Evolutionary conservation across 2,329 filamentous ascomycete species (phyloP).

Genomic region (Xylariaceae sp.): DNA sequence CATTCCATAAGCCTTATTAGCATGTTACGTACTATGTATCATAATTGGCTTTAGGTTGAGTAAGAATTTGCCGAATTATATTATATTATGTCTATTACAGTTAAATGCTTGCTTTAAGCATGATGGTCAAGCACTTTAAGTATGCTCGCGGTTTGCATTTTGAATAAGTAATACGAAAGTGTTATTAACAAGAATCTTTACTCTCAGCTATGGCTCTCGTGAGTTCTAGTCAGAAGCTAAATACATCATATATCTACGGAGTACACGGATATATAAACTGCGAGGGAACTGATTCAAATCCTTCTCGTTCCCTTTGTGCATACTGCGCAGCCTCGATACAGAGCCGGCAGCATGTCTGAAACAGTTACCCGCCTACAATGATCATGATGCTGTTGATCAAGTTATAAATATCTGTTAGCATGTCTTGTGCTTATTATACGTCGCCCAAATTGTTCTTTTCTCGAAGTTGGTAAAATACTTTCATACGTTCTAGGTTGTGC

Average conservation of each 20-base stretch:
- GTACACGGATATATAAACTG: too few species aligned
- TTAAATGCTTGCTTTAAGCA: not conserved
- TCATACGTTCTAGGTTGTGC: not conserved
- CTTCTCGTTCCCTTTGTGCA: too few species aligned
- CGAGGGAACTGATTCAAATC: too few species aligned
- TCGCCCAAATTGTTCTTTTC: not conserved
- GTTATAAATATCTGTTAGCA: constrained; percentile 22
- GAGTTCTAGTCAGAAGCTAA: too few species aligned
- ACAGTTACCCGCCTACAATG: constrained; percentile 11
- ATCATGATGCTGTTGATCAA: constrained; percentile 16
- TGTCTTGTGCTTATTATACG: too few species aligned
- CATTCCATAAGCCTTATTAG: constrained; percentile 1
- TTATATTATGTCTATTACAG: not conserved
- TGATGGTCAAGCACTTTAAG: too few species aligned
- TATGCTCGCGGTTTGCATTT: too few species aligned
- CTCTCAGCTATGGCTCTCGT: too few species aligned
- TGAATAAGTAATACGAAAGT: too few species aligned
- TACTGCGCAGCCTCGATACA: constrained; percentile 1
- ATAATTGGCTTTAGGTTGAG: not conserved
- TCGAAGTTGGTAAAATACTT: not conserved
- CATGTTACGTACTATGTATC: too few species aligned
- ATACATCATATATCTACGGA: too few species aligned
- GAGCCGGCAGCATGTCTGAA: constrained; percentile 17
- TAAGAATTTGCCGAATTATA: not conserved
- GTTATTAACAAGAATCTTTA: too few species aligned